A percentile compares a stretch with the other conserved stretches of the same genome.
Evolutionary conservation across 2,329 filamentous ascomycete species (phyloP).

Genomic region (Cladosporium austrohemisphaericum): DNA sequence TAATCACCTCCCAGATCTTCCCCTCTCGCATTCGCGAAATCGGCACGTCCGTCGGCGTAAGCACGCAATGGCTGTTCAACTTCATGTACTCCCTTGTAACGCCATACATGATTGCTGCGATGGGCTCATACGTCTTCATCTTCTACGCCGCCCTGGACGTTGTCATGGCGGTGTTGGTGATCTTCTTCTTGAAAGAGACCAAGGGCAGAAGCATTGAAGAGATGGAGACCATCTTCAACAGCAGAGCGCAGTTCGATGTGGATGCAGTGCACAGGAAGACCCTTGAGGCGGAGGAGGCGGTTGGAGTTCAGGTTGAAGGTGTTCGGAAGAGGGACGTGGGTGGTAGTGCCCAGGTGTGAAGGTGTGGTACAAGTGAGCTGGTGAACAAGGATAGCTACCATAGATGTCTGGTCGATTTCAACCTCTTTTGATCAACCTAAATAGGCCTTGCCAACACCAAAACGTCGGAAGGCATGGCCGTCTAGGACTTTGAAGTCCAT

Average conservation of each 20-base stretch:
- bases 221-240: constrained; percentile 31
- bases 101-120: constrained; percentile 51
- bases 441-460: too few species aligned
- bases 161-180: constrained; percentile 40
- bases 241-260: constrained; percentile 25
- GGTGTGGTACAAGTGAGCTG: not conserved
- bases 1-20: constrained; percentile 45
- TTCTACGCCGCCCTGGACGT: constrained; percentile 47
- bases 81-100: constrained; percentile 49
- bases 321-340: not conserved
- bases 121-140: constrained; percentile 43
- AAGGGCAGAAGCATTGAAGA: constrained; percentile 35
- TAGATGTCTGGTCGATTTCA: too few species aligned
- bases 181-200: constrained; percentile 38
- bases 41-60: constrained; percentile 49
- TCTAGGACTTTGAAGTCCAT: too few species aligned
- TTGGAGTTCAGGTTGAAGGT: not conserved
- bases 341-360: not conserved
- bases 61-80: constrained; percentile 52
- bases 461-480: too few species aligned
- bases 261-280: constrained; percentile 17
- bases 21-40: constrained; percentile 49
- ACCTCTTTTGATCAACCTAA: too few species aligned
- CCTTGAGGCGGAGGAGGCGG: constrained; percentile 8
- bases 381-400: too few species aligned